These are phyloP conservation scores for Candida nitratophila DNA, from an alignment of 805 yeast genomes.

Conservation along the genomic window DNA sequence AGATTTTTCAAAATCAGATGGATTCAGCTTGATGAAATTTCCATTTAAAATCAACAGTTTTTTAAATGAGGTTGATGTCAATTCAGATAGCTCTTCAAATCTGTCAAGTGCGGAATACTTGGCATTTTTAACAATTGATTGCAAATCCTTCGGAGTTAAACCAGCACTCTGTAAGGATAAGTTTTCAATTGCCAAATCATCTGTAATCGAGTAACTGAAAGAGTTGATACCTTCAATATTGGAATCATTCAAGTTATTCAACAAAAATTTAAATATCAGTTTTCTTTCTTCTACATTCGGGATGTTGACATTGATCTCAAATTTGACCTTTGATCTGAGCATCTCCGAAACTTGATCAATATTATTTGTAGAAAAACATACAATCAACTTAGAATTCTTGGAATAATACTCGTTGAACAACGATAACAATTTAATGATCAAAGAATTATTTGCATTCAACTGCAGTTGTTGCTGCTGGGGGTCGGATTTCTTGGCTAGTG, in stretches of 20 bases:
- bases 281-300: constrained; percentile 74
- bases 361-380: constrained; percentile 65
- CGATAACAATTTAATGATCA: constrained; percentile 49
- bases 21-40: constrained; percentile 45
- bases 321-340: constrained; percentile 62
- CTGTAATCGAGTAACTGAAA: constrained; percentile 23
- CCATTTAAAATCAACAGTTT: constrained; percentile 42
- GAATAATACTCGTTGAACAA: constrained; percentile 47
- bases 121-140: constrained; percentile 62
- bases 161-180: constrained; percentile 90
- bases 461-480: constrained; percentile 36
- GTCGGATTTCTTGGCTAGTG: constrained; percentile 59
- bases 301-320: constrained; percentile 69
- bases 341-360: constrained; percentile 60
- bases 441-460: constrained; percentile 33
- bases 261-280: constrained; percentile 51
- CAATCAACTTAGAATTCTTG: constrained; percentile 33
- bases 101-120: constrained; percentile 50
- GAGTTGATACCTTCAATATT: no score
- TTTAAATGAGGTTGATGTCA: constrained; percentile 14
- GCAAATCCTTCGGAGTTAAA: constrained; percentile 75
- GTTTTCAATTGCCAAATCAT: constrained; percentile 46
- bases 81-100: constrained; percentile 27
- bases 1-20: constrained; percentile 60
- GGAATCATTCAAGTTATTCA: not conserved